Percentiles rank a stretch among this genome's conserved stretches.
These are phyloP conservation scores for Neoconidiobolus thromboides DNA, from an alignment of 371 early-diverging fungal genomes.

Conservation along the genomic window DNA sequence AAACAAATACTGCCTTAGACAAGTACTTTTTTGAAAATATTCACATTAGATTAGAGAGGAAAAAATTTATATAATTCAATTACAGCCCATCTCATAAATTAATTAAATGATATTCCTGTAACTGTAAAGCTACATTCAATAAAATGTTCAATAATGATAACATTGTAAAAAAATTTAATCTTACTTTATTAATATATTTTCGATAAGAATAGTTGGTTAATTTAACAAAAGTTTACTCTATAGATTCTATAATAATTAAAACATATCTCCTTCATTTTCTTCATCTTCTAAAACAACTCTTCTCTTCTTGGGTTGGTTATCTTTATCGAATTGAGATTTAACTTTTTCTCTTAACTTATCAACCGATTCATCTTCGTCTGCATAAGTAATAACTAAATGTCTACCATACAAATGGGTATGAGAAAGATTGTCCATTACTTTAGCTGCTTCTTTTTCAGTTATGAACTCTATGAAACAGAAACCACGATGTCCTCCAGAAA, in stretches of 20 bases:
- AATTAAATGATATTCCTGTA: no score
- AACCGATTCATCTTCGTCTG: conserved; percentile 54
- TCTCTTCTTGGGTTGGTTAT: neutral
- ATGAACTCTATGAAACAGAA: conserved; percentile 96
- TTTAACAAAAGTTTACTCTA: no score
- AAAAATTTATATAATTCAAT: no score
- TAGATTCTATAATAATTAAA: neutral
- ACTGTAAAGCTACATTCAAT: no score
- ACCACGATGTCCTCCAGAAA: conserved; percentile 89
- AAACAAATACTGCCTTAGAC: no score
- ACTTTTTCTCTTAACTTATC: conserved; percentile 45
- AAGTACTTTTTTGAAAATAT: no score
- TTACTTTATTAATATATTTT: no score
- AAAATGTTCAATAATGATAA: no score
- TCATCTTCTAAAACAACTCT: neutral
- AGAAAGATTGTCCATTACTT: conserved; percentile 69
- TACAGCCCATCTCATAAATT: no score
- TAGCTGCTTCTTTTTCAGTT: conserved; percentile 81
- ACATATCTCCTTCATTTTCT: neutral
- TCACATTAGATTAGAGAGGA: no score
- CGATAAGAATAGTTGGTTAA: no score
- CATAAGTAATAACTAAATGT: conserved; percentile 93
- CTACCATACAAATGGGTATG: conserved; percentile 98
- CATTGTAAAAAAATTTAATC: no score
- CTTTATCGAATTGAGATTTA: conserved; percentile 25